Evolutionary conservation across 140 eudicot species (phyloP), one percentile per base, ranked within the genome.

Genomic region (Cichorium intybus): DNA sequence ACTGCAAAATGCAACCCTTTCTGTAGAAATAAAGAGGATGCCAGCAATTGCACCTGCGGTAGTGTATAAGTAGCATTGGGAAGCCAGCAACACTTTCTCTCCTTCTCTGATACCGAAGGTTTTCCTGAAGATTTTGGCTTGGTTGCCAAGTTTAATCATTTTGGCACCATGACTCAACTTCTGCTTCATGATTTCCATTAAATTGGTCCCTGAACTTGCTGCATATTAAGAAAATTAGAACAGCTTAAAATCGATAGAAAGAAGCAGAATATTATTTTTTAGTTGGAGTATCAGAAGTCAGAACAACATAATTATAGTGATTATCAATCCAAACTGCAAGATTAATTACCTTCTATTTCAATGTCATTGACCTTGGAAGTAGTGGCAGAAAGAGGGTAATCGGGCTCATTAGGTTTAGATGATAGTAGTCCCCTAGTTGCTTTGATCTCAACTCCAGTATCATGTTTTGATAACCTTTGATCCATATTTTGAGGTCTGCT

Each of bases 41-140:
- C n/a, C n/a, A n/a, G n/a, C n/a, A n/a, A n/a, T n/a, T n/a, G n/a
- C 77, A 55, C 79, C 77, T 7, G 80, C 73, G 39, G 84, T 80
- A 18, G 81, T 84, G 33, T 72, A 80, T 28, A 84, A 49, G 67
- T 50, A 61, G 71, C 86, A 84, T 10, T 56, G 68, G 7, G 75
- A 60, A 29, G 77, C 77, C 67, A 80, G 75, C 65, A 77, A 24
- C 49, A 84, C 24, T 43, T 66, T 70, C 70, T 84, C 90, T 2
- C 75, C 71, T 28, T 66, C 71, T 4, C 5, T 45, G 7, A 64
- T 62, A 62, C 80, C 47, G 24, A 80, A 84, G 18, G 52, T 45
- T 17, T 71, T 64, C 23, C 70, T 67, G 24, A 77, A 81, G 5
- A 53, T 64, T 68, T 79, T 77, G 11, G 68, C 54, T 24, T 68